Evolutionary conservation across 2,329 filamentous ascomycete genomes (phyloP), one percentile per base, ranked within the genome.

Genomic region (Mariannaea elegans): DNA sequence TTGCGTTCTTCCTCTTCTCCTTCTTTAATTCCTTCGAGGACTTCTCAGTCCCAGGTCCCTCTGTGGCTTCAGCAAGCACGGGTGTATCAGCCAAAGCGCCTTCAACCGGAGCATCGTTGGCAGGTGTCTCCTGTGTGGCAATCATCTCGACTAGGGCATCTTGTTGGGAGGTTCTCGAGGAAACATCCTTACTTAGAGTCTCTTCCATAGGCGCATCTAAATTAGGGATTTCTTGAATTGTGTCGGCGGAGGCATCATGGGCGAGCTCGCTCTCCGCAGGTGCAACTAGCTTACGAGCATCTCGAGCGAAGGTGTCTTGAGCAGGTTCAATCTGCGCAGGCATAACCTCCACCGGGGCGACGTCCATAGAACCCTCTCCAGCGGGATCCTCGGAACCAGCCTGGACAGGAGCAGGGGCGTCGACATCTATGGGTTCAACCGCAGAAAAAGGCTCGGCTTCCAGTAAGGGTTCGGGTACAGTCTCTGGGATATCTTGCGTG

Each of bases 1-100:
- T 73, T 9, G 71, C 70, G 24, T 27, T 44, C 62, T 75, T 75
- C 55, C 75, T 77, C 64, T 75, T 77, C 41, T 78, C 70, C 55
- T 77, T 74, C 58, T 73, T 76, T 16, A 66, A 66, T 57, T 69
- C 71, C 57, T 73, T 72, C 4, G 61, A 41, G 14, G 62, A 23
- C 16, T 19, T 27, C 48, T 51, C 60, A 16, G 60, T 54, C 4
- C 66, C 61, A 19, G 34, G 23, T 18, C 65, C 53, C 27, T 53
- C 49, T 9, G 46, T 29, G 3, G 36, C 21, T 18, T 59, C 61
- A 29, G 58, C 55, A 9, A 44, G 24, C 13, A 29, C 16, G 16
- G 39, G 38, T 8, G 14, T 13, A 21, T 6, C 8, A 31, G 9
- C 29, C 24, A 38, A 34, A 21, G 21, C 23, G 27, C 49, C 44